Percentiles rank a stretch among this genome's conserved stretches.
Conservation (phyloP, 805 yeast genomes). For the Ogataea populi-albae region DNA sequence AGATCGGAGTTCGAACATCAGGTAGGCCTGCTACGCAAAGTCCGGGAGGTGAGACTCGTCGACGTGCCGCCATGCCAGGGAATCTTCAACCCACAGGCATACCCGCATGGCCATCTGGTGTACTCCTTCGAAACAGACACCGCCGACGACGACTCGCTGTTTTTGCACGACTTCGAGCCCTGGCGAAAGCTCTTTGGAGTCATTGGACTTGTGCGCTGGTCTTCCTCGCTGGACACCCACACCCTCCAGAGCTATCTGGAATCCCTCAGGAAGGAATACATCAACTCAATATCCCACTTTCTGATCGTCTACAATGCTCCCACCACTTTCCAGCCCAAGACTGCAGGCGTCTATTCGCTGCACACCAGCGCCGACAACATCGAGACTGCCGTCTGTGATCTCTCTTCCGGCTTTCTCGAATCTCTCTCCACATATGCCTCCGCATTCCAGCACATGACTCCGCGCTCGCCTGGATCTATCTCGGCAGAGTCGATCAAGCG, state of each 20-base stretch:
- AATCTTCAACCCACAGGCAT: conserved; percentile 78
- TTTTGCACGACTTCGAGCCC: conserved; percentile 87
- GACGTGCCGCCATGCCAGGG: conserved; percentile 70
- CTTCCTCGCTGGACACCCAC: conserved; percentile 22
- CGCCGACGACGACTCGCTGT: conserved; percentile 45
- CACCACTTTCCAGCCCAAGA: conserved; percentile 2
- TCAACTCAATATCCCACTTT: conserved; percentile 54
- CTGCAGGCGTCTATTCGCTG: conserved; percentile 17
- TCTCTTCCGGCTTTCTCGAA: conserved; percentile 60
- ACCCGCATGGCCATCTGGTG: conserved; percentile 72
- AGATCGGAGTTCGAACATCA: conserved; percentile 41
- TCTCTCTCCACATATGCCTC: conserved; percentile 67
- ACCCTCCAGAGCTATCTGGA: conserved; percentile 30
- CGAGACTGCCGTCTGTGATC: conserved; percentile 71
- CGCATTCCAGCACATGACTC: conserved; percentile 73
- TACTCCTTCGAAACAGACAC: conserved; percentile 56
- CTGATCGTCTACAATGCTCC: conserved; percentile 55
- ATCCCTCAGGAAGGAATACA: conserved; percentile 44
- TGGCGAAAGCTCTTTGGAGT: conserved; percentile 73
- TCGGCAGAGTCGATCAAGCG: conserved; percentile 9
- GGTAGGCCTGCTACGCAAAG: conserved; percentile 41
- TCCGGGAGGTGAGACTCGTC: conserved; percentile 64
- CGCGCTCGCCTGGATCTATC: conserved; percentile 72
- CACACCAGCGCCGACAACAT: conserved; percentile 25
- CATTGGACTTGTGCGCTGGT: conserved; percentile 41